Evolutionary conservation across 148 eudicot species (phyloP).

Genomic region (Talinum fruticosum): DNA sequence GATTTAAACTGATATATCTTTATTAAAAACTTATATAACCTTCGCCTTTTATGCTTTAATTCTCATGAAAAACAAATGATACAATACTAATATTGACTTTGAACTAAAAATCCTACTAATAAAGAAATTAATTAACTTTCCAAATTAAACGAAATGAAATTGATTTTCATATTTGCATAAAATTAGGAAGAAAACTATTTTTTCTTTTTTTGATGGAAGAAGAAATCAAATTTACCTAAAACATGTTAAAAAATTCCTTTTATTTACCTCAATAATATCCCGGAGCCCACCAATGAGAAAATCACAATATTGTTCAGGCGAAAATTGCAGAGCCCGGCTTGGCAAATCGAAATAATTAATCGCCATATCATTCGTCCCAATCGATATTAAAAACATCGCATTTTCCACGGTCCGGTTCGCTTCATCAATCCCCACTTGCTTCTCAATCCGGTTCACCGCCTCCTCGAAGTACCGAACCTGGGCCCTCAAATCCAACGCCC

Average conservation of each 20-base stretch:
- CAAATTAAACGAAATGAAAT: no score
- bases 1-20: no score
- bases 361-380: constrained; percentile 27
- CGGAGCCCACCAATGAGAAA: constrained; percentile 20
- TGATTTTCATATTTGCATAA: no score
- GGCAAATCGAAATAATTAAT: constrained; percentile 27
- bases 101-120: no score
- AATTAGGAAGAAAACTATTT: no score
- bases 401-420: constrained; percentile 18
- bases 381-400: constrained; percentile 25
- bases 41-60: no score
- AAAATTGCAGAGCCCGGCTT: constrained; percentile 2
- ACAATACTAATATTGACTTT: no score
- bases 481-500: constrained; percentile 7
- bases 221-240: no score
- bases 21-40: no score
- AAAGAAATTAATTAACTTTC: no score
- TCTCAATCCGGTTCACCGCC: constrained; percentile 20
- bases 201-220: no score
- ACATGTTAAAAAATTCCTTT: background rate
- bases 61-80: no score
- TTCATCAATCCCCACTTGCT: background rate
- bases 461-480: constrained; percentile 16
- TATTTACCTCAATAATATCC: constrained; percentile 20
- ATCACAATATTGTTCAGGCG: constrained; percentile 18